These are phyloP conservation scores for Dimargaris xerosporica DNA, from an alignment of 192 early-diverging fungal species.

Conservation along the genomic window DNA sequence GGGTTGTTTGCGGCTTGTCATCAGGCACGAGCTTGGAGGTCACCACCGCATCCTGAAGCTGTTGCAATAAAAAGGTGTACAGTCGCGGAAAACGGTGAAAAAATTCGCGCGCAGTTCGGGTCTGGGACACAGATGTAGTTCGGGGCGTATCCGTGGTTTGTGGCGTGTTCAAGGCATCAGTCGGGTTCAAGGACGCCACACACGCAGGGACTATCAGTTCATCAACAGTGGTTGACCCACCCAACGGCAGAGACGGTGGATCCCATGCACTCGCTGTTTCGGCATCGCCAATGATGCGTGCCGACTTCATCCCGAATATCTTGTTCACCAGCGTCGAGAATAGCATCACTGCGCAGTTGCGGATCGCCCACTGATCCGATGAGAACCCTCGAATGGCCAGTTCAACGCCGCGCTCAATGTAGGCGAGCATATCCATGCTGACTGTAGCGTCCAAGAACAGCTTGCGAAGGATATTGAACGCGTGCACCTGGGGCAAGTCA, in stretches of 20 bases:
- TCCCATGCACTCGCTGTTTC: conserved; percentile 39
- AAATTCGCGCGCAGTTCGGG: conserved; percentile 63
- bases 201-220: neutral
- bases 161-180: neutral
- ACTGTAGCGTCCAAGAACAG: conserved; percentile 75
- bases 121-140: neutral
- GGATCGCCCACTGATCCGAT: conserved; percentile 72
- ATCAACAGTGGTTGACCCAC: neutral
- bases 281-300: conserved; percentile 49
- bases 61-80: conserved; percentile 55
- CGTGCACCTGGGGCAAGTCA: conserved; percentile 86
- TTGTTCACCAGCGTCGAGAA: conserved; percentile 73
- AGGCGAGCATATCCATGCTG: conserved; percentile 52
- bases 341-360: conserved; percentile 87
- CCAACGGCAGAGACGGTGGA: neutral
- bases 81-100: conserved; percentile 76
- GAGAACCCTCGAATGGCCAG: conserved; percentile 68
- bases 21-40: neutral
- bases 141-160: neutral
- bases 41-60: conserved; percentile 52
- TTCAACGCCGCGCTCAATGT: conserved; percentile 58
- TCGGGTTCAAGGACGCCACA: neutral
- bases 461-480: conserved; percentile 72
- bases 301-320: conserved; percentile 70
- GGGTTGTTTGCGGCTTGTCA: conserved; percentile 13